Evolutionary conservation across 2,329 filamentous ascomycete genomes (phyloP).

Genomic region (Aspergillus candidus): DNA sequence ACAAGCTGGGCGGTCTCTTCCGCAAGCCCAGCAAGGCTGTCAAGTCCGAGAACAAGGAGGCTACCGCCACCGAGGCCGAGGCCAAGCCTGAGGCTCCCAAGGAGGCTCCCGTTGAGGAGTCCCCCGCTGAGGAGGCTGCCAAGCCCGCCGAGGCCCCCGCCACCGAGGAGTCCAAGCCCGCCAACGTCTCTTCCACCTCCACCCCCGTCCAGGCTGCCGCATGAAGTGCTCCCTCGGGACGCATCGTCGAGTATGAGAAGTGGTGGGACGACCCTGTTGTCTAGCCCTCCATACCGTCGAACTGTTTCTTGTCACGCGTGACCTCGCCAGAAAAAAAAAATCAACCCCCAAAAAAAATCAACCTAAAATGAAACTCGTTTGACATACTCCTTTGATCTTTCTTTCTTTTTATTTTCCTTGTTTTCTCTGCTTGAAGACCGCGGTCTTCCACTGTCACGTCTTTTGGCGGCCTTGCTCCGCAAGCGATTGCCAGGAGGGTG

Average conservation of each 20-base stretch:
- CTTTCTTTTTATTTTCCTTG: conserved; percentile 13
- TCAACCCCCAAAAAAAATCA: conserved; percentile 8
- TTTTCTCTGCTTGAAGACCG: conserved; percentile 7
- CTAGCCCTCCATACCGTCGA: conserved; percentile 12
- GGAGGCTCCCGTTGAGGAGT: conserved; percentile 21
- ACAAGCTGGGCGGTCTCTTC: conserved; percentile 44
- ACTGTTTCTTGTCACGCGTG: conserved; percentile 10
- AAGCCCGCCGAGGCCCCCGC: conserved; percentile 22
- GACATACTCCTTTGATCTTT: conserved; percentile 5
- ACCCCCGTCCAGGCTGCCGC: conserved; percentile 39
- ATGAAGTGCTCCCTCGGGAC: conserved; percentile 32
- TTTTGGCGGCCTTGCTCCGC: conserved; percentile 9
- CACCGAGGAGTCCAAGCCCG: conserved; percentile 30
- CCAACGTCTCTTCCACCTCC: conserved; percentile 25
- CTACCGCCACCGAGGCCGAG: conserved; percentile 23
- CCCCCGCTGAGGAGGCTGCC: conserved; percentile 21
- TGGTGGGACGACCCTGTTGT: conserved; percentile 36
- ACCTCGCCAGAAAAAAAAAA: conserved; percentile 10
- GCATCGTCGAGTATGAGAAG: conserved; percentile 36
- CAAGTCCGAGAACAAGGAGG: conserved; percentile 38
- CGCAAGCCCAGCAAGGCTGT: conserved; percentile 45
- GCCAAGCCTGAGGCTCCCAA: conserved; percentile 26
- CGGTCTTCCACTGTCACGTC: conserved; percentile 23
- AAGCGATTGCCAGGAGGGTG: conserved; percentile 15
- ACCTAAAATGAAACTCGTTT: conserved; percentile 3